Evolutionary conservation across 148 eudicot species (phyloP).

Genomic region (Silene latifolia): DNA sequence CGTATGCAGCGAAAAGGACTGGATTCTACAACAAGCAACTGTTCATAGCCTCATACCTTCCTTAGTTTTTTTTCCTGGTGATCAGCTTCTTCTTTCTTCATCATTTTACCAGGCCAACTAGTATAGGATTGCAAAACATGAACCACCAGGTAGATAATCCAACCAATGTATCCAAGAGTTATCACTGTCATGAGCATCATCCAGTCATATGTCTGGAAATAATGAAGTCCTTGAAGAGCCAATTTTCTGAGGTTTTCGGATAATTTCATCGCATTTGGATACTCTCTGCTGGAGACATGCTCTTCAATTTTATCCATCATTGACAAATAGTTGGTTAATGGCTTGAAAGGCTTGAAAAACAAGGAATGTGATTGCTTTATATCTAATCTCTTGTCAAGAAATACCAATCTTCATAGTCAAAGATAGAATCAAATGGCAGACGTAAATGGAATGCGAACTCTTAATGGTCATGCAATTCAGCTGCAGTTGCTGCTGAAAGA

Average conservation of each 20-base stretch:
- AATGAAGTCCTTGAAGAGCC: conserved; percentile 87
- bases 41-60: conserved; percentile 68
- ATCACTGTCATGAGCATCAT: conserved; percentile 85
- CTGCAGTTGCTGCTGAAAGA: conserved; percentile 1
- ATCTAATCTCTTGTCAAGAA: conserved; percentile 59
- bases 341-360: conserved; percentile 78
- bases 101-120: conserved; percentile 44
- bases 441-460: neutral
- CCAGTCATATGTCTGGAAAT: conserved; percentile 99
- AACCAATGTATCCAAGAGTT: conserved; percentile 90
- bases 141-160: conserved; percentile 78
- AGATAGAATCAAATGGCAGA: neutral
- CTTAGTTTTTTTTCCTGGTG: conserved; percentile 29
- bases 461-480: neutral
- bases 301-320: conserved; percentile 62
- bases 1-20: neutral
- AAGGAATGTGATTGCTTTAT: conserved; percentile 72
- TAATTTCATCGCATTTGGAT: conserved; percentile 60
- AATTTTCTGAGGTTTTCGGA: conserved; percentile 71
- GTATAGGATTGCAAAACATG: conserved; percentile 89
- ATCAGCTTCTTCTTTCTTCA: conserved; percentile 47
- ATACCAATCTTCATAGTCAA: neutral
- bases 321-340: conserved; percentile 56
- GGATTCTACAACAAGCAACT: neutral
- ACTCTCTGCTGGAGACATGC: conserved; percentile 52